phyloP scores from a whole-genome alignment of 2,329 filamentous ascomycete species.

The Diaporthe vaccinii region DNA sequence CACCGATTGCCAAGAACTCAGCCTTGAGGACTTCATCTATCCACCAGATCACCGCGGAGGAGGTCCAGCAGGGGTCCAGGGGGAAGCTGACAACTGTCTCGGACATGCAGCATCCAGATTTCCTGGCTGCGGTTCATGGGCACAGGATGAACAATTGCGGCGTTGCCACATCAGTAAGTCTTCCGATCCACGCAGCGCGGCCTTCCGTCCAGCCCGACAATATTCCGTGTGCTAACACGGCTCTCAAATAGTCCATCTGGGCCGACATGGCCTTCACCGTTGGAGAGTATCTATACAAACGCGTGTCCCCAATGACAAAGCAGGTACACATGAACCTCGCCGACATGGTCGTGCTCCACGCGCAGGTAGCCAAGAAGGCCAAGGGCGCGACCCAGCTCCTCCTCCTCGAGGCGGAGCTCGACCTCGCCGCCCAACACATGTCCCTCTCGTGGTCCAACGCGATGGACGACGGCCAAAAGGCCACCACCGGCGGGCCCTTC shows the following conservation, averaged over 20 bases:
- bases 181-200: not conserved
- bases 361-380: not conserved
- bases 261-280: too few species aligned
- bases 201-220: too few species aligned
- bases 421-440: not conserved
- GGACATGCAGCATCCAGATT: not conserved
- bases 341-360: not conserved
- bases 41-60: not conserved
- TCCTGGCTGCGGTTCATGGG: not conserved
- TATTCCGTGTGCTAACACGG: not conserved
- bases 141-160: conserved; percentile 3
- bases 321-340: not conserved
- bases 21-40: not conserved
- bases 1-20: not conserved
- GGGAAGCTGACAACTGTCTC: not conserved
- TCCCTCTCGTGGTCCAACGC: conserved; percentile 1
- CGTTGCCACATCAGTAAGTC: not conserved
- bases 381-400: not conserved
- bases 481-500: not conserved
- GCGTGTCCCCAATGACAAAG: not conserved
- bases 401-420: not conserved
- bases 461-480: not conserved
- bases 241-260: not conserved
- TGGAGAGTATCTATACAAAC: not conserved
- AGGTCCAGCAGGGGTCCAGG: not conserved